Evolutionary conservation across 805 yeast genomes (phyloP), one percentile per base, ranked within the genome.

Genomic region (Ogataea naganishii): DNA sequence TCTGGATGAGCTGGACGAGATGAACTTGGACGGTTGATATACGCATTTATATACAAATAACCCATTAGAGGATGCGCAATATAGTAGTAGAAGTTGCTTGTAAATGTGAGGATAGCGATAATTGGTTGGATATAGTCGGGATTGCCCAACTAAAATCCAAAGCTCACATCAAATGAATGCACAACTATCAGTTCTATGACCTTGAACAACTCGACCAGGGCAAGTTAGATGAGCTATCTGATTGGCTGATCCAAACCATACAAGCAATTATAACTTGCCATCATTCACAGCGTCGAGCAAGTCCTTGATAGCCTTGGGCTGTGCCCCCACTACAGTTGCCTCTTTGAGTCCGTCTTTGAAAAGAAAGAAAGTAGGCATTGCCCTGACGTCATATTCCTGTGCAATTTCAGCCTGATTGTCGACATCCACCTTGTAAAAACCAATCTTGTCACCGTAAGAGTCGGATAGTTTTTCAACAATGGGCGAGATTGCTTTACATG

Each of bases 401-500:
- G 81, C 79, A 31, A 74, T 54, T 19, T 69, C 77, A 13, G 52
- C 57, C 20, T 67, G 64, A 23, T 60, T 58, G 46, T 76, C 84
- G 20, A 75, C 80, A 40, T 77, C 81, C 14, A 75, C 74, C 43
- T 75, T 70, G 37, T 66, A 66, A 43, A 76, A 76, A 30, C 60
- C 61, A 2, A 69, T 79, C 33, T 60, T 64, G 6, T 40, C 40
- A 7, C 54, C 49, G 29, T 58, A 51, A 32, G 61, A 58, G n/a
- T 60, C 57, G 24, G 86, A 65, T 51, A 88, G 79, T 58, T 80
- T 80, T 53, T 88, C 95, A 46, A 89, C 64, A 64, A 84, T 65
- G 47, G 98, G 98, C 33, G 96, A 88, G 62, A 92, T 80, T 76
- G 83, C 83, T 72, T 89, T 92, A 71, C 98, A 89, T 39, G 98